Conservation (phyloP, 345 rosid species). For the Erodium maritimum region DNA sequence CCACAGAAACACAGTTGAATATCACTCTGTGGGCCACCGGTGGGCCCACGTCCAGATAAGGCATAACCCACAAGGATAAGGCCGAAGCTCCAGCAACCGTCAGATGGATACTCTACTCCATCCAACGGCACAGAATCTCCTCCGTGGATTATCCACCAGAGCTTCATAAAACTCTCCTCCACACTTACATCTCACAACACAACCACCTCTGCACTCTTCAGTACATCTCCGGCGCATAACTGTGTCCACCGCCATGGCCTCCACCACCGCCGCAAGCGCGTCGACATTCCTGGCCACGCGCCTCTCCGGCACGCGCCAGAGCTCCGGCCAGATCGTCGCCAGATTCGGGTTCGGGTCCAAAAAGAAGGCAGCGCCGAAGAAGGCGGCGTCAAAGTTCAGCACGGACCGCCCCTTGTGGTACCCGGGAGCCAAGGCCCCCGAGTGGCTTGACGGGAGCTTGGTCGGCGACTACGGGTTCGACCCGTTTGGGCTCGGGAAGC, state of each 20-base stretch:
- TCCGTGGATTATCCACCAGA: slow-evolving; percentile 16
- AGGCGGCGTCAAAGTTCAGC: slow-evolving; percentile 12
- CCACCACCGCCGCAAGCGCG: slow-evolving; percentile 47
- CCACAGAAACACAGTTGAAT: too few species aligned
- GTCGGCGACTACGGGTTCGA: slow-evolving; percentile 73
- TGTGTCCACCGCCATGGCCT: slow-evolving; percentile 33
- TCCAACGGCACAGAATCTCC: slow-evolving; percentile 28
- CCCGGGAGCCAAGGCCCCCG: slow-evolving; percentile 61
- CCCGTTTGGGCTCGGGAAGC: slow-evolving; percentile 66
- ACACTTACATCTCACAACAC: neutral
- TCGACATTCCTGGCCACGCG: slow-evolving; percentile 57
- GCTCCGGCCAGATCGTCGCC: slow-evolving; percentile 34
- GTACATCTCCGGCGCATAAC: neutral
- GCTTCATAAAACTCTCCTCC: slow-evolving; percentile 9
- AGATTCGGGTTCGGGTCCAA: slow-evolving; percentile 38
- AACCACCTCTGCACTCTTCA: neutral
- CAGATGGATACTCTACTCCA: slow-evolving; percentile 60
- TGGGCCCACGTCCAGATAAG: slow-evolving; percentile 46
- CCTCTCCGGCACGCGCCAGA: slow-evolving; percentile 23
- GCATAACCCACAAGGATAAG: slow-evolving; percentile 34
- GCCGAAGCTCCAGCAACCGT: slow-evolving; percentile 20
- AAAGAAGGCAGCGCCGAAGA: slow-evolving; percentile 36
- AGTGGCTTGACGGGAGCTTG: slow-evolving; percentile 53
- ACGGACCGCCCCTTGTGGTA: slow-evolving; percentile 53
- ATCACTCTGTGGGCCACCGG: too few species aligned